Percentiles rank a stretch among this genome's conserved stretches.
Conservation (phyloP, 2,329 filamentous ascomycete species). For the Clarireedia hainanense region DNA sequence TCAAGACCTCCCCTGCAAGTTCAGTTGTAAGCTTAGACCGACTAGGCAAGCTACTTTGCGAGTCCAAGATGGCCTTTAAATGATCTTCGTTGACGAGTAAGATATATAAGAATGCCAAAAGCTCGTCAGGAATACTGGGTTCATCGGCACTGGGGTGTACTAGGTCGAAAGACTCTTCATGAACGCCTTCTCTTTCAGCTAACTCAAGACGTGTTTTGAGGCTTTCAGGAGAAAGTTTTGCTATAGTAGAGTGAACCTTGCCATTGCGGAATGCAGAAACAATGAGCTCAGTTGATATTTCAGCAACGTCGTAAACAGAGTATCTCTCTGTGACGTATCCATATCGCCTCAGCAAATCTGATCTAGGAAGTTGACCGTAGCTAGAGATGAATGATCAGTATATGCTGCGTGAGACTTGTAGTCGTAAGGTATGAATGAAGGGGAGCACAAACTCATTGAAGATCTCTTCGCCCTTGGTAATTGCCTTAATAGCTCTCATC, state of each 20-base stretch:
- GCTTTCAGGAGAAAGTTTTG: constrained; percentile 22
- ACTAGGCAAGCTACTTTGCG: constrained; percentile 26
- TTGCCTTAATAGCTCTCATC: constrained; percentile 54
- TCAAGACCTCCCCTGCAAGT: constrained; percentile 34
- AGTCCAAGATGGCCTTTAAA: constrained; percentile 32
- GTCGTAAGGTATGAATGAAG: not conserved
- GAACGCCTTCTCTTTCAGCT: constrained; percentile 46
- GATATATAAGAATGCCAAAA: constrained; percentile 35
- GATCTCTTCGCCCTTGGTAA: constrained; percentile 51
- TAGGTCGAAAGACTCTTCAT: constrained; percentile 55
- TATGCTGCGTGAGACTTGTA: not conserved
- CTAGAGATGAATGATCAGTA: not conserved
- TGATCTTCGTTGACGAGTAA: constrained; percentile 33
- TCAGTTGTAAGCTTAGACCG: constrained; percentile 36
- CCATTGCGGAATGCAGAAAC: constrained; percentile 19
- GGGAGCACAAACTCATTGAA: constrained; percentile 45
- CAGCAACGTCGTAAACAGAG: constrained; percentile 56
- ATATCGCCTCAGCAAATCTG: constrained; percentile 59
- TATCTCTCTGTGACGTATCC: constrained; percentile 62
- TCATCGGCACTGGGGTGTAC: constrained; percentile 21
- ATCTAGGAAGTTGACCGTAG: constrained; percentile 59
- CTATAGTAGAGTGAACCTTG: constrained; percentile 9
- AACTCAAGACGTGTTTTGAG: constrained; percentile 31
- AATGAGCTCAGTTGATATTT: constrained; percentile 47
- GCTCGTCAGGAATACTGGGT: constrained; percentile 28